Conservation (phyloP, 768 basidiomycete species). For the Leccinum variicolor region DNA sequence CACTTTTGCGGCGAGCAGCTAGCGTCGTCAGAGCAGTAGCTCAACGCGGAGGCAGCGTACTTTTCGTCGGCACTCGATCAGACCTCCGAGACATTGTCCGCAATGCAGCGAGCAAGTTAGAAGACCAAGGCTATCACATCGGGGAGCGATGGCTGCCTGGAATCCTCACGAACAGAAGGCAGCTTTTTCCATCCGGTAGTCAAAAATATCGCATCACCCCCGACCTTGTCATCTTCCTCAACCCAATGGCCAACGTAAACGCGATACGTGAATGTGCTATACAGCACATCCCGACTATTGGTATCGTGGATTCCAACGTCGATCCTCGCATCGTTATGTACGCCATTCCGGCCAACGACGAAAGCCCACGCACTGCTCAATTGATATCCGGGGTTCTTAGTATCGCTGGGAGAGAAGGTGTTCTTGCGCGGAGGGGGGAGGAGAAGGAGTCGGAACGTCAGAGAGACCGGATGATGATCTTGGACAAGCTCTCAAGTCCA, state of each 20-base stretch:
- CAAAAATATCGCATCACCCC: constrained; percentile 60
- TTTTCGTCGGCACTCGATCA: constrained; percentile 88
- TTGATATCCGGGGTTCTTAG: constrained; percentile 87
- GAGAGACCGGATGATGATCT: constrained; percentile 24
- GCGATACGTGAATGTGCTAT: constrained; percentile 91
- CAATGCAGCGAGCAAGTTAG: constrained; percentile 78
- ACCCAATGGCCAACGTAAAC: constrained; percentile 79
- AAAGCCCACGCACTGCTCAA: constrained; percentile 87
- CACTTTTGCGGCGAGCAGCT: constrained; percentile 86
- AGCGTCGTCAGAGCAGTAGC: constrained; percentile 82
- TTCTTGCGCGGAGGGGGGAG: constrained; percentile 41
- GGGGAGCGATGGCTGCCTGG: constrained; percentile 92
- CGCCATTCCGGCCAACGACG: constrained; percentile 98
- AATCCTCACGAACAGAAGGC: constrained; percentile 83
- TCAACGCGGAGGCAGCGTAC: constrained; percentile 73
- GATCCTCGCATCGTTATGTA: constrained; percentile 98
- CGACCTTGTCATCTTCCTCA: constrained; percentile 88
- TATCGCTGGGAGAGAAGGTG: constrained; percentile 79
- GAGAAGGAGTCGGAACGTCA: constrained; percentile 22
- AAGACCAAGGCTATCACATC: constrained; percentile 77
- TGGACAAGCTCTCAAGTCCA: constrained; percentile 22
- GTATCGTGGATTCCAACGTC: constrained; percentile 90
- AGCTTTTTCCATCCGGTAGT: constrained; percentile 65
- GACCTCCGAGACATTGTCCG: constrained; percentile 73
- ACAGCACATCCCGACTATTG: constrained; percentile 90